Evolutionary conservation across 2,329 filamentous ascomycete species (phyloP).

Genomic region (Geosmithia putterillii): DNA sequence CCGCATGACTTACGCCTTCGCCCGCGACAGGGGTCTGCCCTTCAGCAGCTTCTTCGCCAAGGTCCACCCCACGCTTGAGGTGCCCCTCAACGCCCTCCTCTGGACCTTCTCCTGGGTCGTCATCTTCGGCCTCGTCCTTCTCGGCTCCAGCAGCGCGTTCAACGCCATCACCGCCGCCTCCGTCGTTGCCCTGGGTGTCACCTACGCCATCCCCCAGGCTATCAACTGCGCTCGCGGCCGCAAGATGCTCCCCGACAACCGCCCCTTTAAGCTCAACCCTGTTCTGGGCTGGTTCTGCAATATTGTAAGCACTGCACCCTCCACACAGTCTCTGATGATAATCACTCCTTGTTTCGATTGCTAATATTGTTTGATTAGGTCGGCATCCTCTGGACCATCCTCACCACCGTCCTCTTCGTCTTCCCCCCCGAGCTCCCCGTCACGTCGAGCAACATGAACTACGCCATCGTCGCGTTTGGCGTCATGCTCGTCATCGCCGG

Average conservation of each 20-base stretch:
- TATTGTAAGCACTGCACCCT: slow-evolving; percentile 4
- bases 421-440: slow-evolving; percentile 59
- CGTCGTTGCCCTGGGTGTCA: slow-evolving; percentile 59
- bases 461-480: slow-evolving; percentile 34
- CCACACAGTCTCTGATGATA: too few species aligned
- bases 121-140: slow-evolving; percentile 57
- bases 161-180: slow-evolving; percentile 60
- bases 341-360: too few species aligned
- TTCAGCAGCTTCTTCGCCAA: slow-evolving; percentile 45
- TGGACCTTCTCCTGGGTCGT: slow-evolving; percentile 49
- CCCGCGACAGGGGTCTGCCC: slow-evolving; percentile 51
- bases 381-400: slow-evolving; percentile 50
- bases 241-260: slow-evolving; percentile 44
- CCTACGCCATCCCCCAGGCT: slow-evolving; percentile 61
- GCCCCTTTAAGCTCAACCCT: slow-evolving; percentile 18
- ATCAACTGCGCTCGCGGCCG: slow-evolving; percentile 58
- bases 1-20: slow-evolving; percentile 57
- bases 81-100: slow-evolving; percentile 55
- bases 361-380: not conserved
- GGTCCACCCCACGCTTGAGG: slow-evolving; percentile 46
- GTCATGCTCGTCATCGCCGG: slow-evolving; percentile 31
- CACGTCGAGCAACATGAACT: slow-evolving; percentile 56
- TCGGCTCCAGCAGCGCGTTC: slow-evolving; percentile 55
- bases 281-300: slow-evolving; percentile 23
- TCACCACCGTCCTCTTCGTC: slow-evolving; percentile 66